These are phyloP conservation scores for Umbilicaria muhlenbergii DNA, from an alignment of 495 filamentous ascomycete species.

Conservation along the genomic window DNA sequence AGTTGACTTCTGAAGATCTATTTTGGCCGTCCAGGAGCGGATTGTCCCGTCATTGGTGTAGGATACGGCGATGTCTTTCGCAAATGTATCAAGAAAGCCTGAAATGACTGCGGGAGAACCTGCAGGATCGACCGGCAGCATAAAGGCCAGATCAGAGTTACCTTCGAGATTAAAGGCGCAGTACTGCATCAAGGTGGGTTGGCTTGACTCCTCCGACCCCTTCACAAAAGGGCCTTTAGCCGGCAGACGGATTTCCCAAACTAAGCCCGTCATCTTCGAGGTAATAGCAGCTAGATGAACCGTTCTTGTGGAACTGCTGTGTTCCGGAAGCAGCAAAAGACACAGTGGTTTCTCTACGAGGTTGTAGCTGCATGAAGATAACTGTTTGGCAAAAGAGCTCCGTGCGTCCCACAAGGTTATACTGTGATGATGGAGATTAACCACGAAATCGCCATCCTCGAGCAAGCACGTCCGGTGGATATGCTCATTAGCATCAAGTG, in stretches of 20 bases:
- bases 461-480: slow-evolving; percentile 74
- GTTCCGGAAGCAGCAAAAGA: slow-evolving; percentile 58
- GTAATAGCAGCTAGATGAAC: slow-evolving; percentile 68
- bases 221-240: slow-evolving; percentile 6
- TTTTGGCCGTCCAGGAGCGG: slow-evolving; percentile 72
- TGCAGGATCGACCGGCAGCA: slow-evolving; percentile 81
- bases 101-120: slow-evolving; percentile 54
- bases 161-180: slow-evolving; percentile 56
- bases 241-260: slow-evolving; percentile 62
- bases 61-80: slow-evolving; percentile 75
- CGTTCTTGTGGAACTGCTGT: slow-evolving; percentile 28
- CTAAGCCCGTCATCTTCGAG: slow-evolving; percentile 67
- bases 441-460: slow-evolving; percentile 56
- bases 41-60: slow-evolving; percentile 64
- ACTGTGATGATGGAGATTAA: slow-evolving; percentile 63
- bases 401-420: slow-evolving; percentile 74
- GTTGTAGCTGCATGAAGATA: slow-evolving; percentile 44
- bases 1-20: slow-evolving; percentile 36
- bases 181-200: slow-evolving; percentile 42
- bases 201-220: slow-evolving; percentile 17
- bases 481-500: slow-evolving; percentile 52
- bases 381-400: slow-evolving; percentile 31
- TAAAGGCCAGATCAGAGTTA: slow-evolving; percentile 61
- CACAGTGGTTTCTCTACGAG: slow-evolving; percentile 64
- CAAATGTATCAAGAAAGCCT: slow-evolving; percentile 79